Percentiles rank a stretch among this genome's conserved stretches.
These are phyloP conservation scores for Vanrija humicola DNA, from an alignment of 1,284 basidiomycete species.

Conservation along the genomic window DNA sequence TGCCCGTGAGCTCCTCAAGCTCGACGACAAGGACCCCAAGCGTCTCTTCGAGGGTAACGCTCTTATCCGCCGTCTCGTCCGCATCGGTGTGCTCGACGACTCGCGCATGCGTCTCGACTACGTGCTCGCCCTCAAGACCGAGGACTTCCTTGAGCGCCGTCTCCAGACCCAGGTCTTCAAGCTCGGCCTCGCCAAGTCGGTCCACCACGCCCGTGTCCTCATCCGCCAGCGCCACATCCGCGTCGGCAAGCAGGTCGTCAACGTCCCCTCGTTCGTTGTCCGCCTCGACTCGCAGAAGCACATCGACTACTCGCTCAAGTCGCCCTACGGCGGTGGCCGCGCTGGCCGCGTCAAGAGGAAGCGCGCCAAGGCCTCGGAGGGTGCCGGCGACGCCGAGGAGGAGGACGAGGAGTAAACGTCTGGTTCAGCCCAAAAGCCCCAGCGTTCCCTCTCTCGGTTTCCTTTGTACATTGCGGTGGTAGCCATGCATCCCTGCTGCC, in stretches of 20 bases:
- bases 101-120: conserved; percentile 99
- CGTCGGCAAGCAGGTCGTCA: conserved; percentile 99
- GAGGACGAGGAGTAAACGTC: conserved; percentile 63
- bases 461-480: conserved; percentile 24
- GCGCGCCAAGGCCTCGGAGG: conserved; percentile 88
- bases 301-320: conserved; percentile 98
- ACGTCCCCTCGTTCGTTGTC: conserved; percentile 98
- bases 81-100: conserved; percentile 99
- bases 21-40: conserved; percentile 99
- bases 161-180: conserved; percentile 99
- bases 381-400: conserved; percentile 79
- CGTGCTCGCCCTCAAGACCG: conserved; percentile 97
- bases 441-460: conserved; percentile 5
- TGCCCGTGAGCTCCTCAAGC: conserved; percentile 99
- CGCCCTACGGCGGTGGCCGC: conserved; percentile 95
- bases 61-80: conserved; percentile 96
- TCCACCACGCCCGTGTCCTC: conserved; percentile 97
- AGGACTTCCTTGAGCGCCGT: conserved; percentile 99
- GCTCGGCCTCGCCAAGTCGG: conserved; percentile 86
- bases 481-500: conserved; percentile 20
- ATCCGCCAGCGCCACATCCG: conserved; percentile 82
- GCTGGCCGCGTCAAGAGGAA: conserved; percentile 98
- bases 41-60: conserved; percentile 98
- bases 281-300: conserved; percentile 96
- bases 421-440: neutral